Base-by-base conservation (phyloP, 768 basidiomycete species). In the Imleria badia region DNA sequence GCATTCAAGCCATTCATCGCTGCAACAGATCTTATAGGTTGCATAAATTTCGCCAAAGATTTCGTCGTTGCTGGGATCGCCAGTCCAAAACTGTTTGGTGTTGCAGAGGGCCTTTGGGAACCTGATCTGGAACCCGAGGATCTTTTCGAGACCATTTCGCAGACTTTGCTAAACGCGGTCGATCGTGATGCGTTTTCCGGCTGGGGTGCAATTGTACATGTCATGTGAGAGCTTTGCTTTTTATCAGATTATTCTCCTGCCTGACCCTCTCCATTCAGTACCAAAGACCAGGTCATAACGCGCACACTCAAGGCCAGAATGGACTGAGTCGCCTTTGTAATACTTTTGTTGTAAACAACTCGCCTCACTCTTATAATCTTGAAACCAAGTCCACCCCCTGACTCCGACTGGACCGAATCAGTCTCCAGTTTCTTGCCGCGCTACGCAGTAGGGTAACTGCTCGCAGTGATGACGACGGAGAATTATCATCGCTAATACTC, bases 31-130 rank as follows among this genome's bases (percentile, higher is more conserved):
- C 78, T 94, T 61, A 95, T 96, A 63, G 93, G 93, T 33, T 95
- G 93, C 71, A 76, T 95, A 51, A 94, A 93, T 75, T 90, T 91
- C 65, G 91, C 93, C 20, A 94, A 95, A 73, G 97, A 98, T 73
- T 99, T 99, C 63, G 93, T 95, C 54, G 97, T 98, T 12, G 85
- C 92, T 10, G 97, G 97, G 33, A 94, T 94, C 1, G 96, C 97
- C 20, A 87, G 87, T 65, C 78, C 85, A 57, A 98, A 98, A 76
- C 74, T 99, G 60, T 97, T 86, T 65, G 97, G 97, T 87, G 87
- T 96, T 48, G 97, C 97, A 39, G 97, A 99, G 72, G 94, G 94
- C 3, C 80, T 99, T 30, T 99, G 97, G 97, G 97, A 99, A 73
- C 94, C 96, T 10, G 91, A 94, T 71, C 77, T 99, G 70, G 94